Percentiles rank a stretch among this genome's conserved stretches.
phyloP scores from a whole-genome alignment of 2,329 filamentous ascomycete genomes.

The Calonectria pseudoturangicola region DNA sequence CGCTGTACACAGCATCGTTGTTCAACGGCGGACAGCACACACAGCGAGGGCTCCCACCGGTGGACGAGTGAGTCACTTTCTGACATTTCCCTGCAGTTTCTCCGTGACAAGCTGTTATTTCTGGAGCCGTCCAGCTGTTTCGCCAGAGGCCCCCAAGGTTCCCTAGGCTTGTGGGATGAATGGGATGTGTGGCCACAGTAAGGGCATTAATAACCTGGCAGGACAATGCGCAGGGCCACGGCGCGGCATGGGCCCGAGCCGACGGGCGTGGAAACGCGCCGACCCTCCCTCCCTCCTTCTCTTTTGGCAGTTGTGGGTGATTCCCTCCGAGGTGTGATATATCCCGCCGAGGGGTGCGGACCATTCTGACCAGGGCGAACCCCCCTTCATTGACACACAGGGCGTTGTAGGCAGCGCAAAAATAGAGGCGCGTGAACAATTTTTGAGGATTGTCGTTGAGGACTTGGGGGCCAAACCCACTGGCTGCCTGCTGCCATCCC shows the following conservation, averaged over 20 bases:
- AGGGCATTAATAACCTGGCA: conserved; percentile 43
- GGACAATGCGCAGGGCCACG: conserved; percentile 35
- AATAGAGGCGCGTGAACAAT: conserved; percentile 26
- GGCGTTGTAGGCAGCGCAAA: conserved; percentile 17
- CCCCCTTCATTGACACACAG: conserved; percentile 26
- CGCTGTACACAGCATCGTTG: conserved; percentile 17
- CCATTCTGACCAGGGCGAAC: conserved; percentile 34
- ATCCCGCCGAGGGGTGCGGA: conserved; percentile 30
- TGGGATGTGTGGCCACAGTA: conserved; percentile 48
- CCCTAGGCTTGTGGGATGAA: conserved; percentile 43
- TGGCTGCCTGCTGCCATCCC: conserved; percentile 35
- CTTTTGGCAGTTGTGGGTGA: conserved; percentile 15
- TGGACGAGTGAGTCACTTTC: conserved; percentile 53
- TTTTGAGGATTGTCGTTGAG: conserved; percentile 22
- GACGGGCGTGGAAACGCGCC: conserved; percentile 43
- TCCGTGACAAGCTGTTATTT: conserved; percentile 30
- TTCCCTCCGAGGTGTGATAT: conserved; percentile 13
- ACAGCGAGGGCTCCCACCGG: conserved; percentile 43
- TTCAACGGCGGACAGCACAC: conserved; percentile 36
- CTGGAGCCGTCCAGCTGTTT: conserved; percentile 46
- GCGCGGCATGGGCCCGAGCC: conserved; percentile 36
- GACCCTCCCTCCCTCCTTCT: conserved; percentile 30
- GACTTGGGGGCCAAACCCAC: conserved; percentile 37
- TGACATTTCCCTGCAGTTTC: conserved; percentile 32
- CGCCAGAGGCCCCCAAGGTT: conserved; percentile 46